Evolutionary conservation across 1,284 basidiomycete species (phyloP), one percentile per base, ranked within the genome.

Genomic region (Irpex sp.): DNA sequence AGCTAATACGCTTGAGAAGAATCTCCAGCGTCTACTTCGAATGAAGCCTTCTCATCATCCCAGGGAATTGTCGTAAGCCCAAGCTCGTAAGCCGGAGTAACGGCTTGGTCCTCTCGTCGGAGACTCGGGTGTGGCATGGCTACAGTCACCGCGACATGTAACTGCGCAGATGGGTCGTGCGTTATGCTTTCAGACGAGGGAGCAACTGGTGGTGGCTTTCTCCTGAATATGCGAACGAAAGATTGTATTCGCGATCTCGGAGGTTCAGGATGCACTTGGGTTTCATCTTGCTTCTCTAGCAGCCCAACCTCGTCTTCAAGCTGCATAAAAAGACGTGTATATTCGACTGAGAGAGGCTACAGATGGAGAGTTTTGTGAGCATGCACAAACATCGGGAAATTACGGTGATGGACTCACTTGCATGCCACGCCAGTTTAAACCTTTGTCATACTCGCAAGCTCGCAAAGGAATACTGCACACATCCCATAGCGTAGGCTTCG

Each of bases 21-120:
- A 8, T 51, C 54, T 13, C 34, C 26, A 34, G 31, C 21, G 54
- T 56, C 26, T 9, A 9, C 54, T 26, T 34, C 9, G 13, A 21
- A 15, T 21, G 26, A 56, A 11, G 21, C 54, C 21, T 59, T 60
- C 11, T 62, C 48, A 2, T 21, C 38, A 85, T 92, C 74, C 93
- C 64, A 65, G 4, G 61, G 61, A 17, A 65, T 17, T 7, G 48
- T 26, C 8, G 51, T n/a, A 19, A 65, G 34, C 2, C 64, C 64
- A 2, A 65, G 58, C 31, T 60, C 62, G 55, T 58, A 64, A 19
- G 57, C 17, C 21, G 56, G 59, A 19, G 47, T 40, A n/a, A 36
- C 21, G n/a, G 11, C 8, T n/a, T n/a, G 17, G 36, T 34, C 5
- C 13, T 5, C 51, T 15, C 31, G 21, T 9, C 36, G 7, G 4